Conservation (phyloP, 495 filamentous ascomycete species). For the Penicillium manginii region DNA sequence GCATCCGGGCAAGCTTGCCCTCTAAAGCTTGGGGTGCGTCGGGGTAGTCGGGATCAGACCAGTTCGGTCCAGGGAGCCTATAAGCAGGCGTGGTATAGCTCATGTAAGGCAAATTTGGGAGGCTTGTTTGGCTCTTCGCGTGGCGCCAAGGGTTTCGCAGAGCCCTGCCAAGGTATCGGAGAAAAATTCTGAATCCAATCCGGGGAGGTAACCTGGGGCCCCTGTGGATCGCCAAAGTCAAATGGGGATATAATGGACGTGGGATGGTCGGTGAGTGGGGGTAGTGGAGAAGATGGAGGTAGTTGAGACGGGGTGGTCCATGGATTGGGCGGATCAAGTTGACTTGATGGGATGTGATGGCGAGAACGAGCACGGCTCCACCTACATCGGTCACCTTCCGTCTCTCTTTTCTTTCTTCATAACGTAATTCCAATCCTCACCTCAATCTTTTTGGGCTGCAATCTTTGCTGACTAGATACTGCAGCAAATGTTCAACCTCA, state of each 20-base stretch:
- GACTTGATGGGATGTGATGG: too few relatives aligned
- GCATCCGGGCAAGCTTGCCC: background rate
- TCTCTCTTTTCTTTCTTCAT: background rate
- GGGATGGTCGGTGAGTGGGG: background rate
- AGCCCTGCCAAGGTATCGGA: constrained; percentile 3
- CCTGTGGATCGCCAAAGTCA: background rate
- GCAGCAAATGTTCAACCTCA: too few relatives aligned
- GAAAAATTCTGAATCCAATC: constrained; percentile 3
- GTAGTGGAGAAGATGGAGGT: too few relatives aligned
- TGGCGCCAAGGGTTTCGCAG: background rate
- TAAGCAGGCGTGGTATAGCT: background rate
- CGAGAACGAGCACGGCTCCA: background rate
- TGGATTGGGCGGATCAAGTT: too few relatives aligned
- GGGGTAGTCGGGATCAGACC: background rate
- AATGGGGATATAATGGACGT: background rate
- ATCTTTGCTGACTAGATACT: too few relatives aligned
- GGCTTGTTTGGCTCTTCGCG: background rate
- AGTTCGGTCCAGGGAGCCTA: constrained; percentile 2
- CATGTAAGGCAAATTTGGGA: background rate
- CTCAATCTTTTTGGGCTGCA: too few relatives aligned
- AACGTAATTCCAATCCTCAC: background rate
- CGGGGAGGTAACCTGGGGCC: constrained; percentile 3
- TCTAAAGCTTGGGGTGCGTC: background rate
- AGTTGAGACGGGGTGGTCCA: background rate
- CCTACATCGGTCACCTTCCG: background rate